These are phyloP conservation scores for Leishmania turanica DNA, from an alignment of 208 protist genomes.

Conservation along the genomic window DNA sequence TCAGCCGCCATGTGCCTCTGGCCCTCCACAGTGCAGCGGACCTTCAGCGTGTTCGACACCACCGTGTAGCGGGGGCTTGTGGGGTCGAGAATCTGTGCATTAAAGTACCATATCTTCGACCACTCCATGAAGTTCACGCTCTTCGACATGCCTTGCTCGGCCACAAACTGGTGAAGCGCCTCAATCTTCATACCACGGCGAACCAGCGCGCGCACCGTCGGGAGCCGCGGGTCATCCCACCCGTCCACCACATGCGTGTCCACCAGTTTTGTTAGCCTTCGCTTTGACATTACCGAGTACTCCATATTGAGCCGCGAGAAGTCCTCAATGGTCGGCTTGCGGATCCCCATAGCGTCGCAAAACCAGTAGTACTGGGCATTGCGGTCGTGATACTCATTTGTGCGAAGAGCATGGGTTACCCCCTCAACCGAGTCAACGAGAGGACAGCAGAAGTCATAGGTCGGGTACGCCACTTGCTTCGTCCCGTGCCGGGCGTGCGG, in stretches of 20 bases:
- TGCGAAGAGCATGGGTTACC: constrained; percentile 98
- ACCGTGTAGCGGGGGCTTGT: constrained; percentile 96
- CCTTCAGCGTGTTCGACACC: constrained; percentile 83
- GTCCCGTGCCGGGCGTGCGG: constrained; percentile 93
- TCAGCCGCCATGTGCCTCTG: constrained; percentile 58
- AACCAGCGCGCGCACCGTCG: constrained; percentile 96
- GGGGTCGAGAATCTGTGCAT: constrained; percentile 98
- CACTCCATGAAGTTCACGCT: constrained; percentile 97
- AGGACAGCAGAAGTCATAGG: constrained; percentile 99
- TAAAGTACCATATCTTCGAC: constrained; percentile 98
- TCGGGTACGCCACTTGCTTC: constrained; percentile 97
- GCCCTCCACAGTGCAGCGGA: constrained; percentile 78
- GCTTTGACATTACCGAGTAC: constrained; percentile 99
- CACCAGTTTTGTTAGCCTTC: constrained; percentile 98
- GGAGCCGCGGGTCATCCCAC: constrained; percentile 99
- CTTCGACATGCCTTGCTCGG: constrained; percentile 97
- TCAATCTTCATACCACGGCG: constrained; percentile 97
- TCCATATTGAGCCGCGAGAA: constrained; percentile 99
- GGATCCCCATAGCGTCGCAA: constrained; percentile 89
- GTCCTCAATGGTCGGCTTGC: constrained; percentile 94
- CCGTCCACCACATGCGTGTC: constrained; percentile 95
- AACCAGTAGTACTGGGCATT: constrained; percentile 98
- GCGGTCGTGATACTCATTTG: constrained; percentile 98
- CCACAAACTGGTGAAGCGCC: constrained; percentile 96
- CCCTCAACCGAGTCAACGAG: constrained; percentile 99